Base-by-base conservation (phyloP, 2,329 filamentous ascomycete species). In the Penicillium fuscoglaucum region DNA sequence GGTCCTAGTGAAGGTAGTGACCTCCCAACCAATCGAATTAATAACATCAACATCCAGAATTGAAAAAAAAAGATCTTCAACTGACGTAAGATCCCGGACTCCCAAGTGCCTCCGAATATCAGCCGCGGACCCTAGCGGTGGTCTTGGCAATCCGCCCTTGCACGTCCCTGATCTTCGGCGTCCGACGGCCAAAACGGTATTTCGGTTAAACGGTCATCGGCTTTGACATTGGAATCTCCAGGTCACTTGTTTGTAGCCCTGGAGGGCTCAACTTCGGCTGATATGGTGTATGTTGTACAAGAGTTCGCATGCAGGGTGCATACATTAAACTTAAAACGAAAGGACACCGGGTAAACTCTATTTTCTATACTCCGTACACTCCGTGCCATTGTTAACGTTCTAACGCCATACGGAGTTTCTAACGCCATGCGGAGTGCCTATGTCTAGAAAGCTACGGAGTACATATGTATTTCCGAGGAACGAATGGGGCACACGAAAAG, bases 111-210 rank as follows among this genome's bases (percentile, higher is more conserved):
- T 49, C 44, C 39, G 44, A 61, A 52, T 59, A 62, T 58, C 58
- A 64, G 47, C 61, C 54, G 61, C 57, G 60, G 59, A 60, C 59
- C 65, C 65, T 66, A 60, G 58, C 51, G 56, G 56, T 60, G 29
- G 33, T 45, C 58, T 66, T 65, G 59, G 62, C 62, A 45, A 29
- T 33, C 59, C 41, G 24, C 7, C 13, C 28, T 55, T 41, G 52
- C 52, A 60, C 52, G 54, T 58, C 54, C 52, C 33, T 47, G 58
- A 64, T 63, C 59, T 62, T 59, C 54, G 37, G 31, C 52, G 28
- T n/a, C 21, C 29, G 37, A 15, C 17, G 10, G 41, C 33, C 52
- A 35, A 35, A 47, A 41, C 15, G 9, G 31, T 19, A 40, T 40
- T 29, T 59, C 60, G 52, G 54, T 57, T 55, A 54, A 40, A 46